These are phyloP conservation scores for Solanum sejunctum DNA, from an alignment of 257 asterid species.

Conservation along the genomic window DNA sequence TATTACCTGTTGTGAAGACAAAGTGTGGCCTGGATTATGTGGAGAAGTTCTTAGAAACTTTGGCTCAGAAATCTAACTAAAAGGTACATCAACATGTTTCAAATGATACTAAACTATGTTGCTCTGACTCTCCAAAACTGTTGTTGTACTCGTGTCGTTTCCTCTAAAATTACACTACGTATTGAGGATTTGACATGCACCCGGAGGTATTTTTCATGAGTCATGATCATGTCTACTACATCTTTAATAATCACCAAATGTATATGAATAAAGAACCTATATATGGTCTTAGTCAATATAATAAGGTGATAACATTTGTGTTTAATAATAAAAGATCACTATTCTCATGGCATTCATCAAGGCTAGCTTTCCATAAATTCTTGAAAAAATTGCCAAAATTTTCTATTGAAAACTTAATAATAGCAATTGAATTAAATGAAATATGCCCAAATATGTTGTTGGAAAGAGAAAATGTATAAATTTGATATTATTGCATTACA, in stretches of 20 bases:
- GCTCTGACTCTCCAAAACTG: neutral
- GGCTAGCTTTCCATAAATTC: too few species aligned
- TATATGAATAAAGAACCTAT: neutral
- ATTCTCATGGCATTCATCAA: too few species aligned
- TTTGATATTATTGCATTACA: too few species aligned
- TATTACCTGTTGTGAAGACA: conserved; percentile 58
- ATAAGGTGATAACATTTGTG: neutral
- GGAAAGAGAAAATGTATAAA: too few species aligned
- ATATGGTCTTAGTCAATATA: neutral
- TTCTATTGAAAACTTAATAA: too few species aligned
- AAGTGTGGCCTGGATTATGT: conserved; percentile 47
- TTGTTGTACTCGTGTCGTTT: neutral
- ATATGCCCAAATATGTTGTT: too few species aligned
- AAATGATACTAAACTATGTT: neutral
- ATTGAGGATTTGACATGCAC: neutral
- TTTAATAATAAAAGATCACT: too few species aligned
- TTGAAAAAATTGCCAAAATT: too few species aligned
- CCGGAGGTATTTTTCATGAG: neutral
- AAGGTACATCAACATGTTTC: neutral
- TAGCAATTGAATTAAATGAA: too few species aligned
- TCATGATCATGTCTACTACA: neutral
- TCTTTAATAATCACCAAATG: neutral
- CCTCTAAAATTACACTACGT: neutral
- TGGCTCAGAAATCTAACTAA: neutral
- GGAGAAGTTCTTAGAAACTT: conserved; percentile 30